Percentiles rank a stretch among this genome's conserved stretches.
phyloP scores from a whole-genome alignment of 306 rosid species.

The Phaseolus lunatus region DNA sequence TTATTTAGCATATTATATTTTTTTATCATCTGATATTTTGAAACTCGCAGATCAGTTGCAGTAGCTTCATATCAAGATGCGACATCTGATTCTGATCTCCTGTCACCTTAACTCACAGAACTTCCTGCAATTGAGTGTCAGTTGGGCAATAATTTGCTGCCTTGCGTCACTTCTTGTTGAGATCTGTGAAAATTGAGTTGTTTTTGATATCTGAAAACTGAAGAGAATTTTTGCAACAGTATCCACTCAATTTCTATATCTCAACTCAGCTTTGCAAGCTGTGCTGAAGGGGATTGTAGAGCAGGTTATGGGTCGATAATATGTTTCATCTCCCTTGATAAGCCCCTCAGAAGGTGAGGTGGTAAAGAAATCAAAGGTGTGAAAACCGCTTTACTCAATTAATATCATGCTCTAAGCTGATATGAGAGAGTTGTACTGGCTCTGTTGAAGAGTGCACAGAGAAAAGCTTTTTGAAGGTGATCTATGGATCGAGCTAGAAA shows the following conservation, averaged over 20 bases:
- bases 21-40: slow-evolving; percentile 4
- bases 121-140: background rate
- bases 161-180: slow-evolving; percentile 20
- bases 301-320: slow-evolving; percentile 1
- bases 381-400: background rate
- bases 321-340: background rate
- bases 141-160: background rate
- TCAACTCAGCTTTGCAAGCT: slow-evolving; percentile 8
- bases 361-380: background rate
- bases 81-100: slow-evolving; percentile 11
- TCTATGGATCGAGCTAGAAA: background rate
- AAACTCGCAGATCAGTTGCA: slow-evolving; percentile 27
- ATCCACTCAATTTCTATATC: background rate
- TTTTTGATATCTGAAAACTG: slow-evolving; percentile 20
- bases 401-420: background rate
- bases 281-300: slow-evolving; percentile 6
- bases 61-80: background rate
- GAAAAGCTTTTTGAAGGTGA: background rate
- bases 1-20: slow-evolving; percentile 17
- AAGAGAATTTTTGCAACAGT: too few species aligned
- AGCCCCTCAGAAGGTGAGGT: background rate
- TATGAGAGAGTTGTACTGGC: background rate
- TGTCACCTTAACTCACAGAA: slow-evolving; percentile 25
- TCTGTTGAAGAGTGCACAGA: slow-evolving; percentile 5
- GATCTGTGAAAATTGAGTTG: slow-evolving; percentile 30